A percentile compares a stretch with the other conserved stretches of the same genome.
Conservation (phyloP, 495 filamentous ascomycete species). For the Penicillium pancosmium region DNA sequence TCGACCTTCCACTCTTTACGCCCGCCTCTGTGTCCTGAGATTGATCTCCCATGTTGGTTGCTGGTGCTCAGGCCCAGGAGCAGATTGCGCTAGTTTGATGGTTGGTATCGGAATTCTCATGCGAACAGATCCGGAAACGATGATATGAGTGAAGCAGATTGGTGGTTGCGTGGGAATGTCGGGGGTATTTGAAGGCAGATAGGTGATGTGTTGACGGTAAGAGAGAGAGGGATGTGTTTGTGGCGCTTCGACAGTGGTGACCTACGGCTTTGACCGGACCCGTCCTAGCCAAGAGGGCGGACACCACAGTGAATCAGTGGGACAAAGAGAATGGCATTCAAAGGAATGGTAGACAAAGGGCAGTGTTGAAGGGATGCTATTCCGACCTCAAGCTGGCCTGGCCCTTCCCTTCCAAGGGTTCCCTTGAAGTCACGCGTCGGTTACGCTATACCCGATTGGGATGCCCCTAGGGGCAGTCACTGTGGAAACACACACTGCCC, state of each 20-base stretch:
- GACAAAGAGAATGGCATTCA: slow-evolving; percentile 30
- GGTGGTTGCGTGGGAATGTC: neutral
- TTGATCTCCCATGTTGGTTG: slow-evolving; percentile 29
- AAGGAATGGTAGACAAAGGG: slow-evolving; percentile 16
- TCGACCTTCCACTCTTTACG: slow-evolving; percentile 12
- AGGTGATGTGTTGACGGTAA: slow-evolving; percentile 2
- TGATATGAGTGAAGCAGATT: neutral
- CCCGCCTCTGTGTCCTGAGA: slow-evolving; percentile 21
- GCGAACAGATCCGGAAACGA: slow-evolving; percentile 1
- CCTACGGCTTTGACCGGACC: slow-evolving; percentile 7
- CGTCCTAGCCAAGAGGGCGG: slow-evolving; percentile 4
- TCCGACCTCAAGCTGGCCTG: slow-evolving; percentile 19
- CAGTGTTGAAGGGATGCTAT: slow-evolving; percentile 37
- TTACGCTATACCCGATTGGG: slow-evolving; percentile 39
- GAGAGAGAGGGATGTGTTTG: slow-evolving; percentile 2
- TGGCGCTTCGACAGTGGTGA: slow-evolving; percentile 13
- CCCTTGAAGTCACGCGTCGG: slow-evolving; percentile 49
- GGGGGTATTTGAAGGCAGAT: slow-evolving; percentile 1
- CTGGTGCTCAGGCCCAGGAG: slow-evolving; percentile 19
- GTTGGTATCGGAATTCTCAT: slow-evolving; percentile 14
- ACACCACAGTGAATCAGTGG: slow-evolving; percentile 17
- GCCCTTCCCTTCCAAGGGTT: slow-evolving; percentile 9
- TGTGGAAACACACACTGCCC: no score
- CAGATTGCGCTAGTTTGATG: slow-evolving; percentile 12
- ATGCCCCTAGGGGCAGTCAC: neutral